A percentile compares a stretch with the other conserved stretches of the same genome.
Conservation (phyloP, 140 eudicot genomes). For the Senecio squalidus region DNA sequence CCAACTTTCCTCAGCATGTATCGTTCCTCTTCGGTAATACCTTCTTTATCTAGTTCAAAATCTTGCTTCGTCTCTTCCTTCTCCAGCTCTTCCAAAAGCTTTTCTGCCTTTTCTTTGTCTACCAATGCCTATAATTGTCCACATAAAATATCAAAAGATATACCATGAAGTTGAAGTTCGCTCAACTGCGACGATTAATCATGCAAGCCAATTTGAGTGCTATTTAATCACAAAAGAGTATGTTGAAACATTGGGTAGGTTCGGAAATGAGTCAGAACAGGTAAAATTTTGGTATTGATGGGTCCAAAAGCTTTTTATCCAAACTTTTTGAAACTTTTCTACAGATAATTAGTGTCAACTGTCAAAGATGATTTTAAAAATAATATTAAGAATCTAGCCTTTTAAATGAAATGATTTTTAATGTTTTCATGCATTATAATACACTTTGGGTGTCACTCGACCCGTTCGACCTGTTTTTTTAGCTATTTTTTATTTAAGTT, state of each 20-base stretch:
- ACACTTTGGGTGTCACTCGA: neutral
- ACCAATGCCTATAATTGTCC: slow-evolving; percentile 54
- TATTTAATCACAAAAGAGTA: too few species aligned
- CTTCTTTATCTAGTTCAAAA: slow-evolving; percentile 68
- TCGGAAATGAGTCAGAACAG: too few species aligned
- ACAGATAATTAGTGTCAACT: neutral
- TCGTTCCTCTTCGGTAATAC: slow-evolving; percentile 94
- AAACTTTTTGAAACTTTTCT: neutral
- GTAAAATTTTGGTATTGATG: too few species aligned
- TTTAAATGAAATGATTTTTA: neutral
- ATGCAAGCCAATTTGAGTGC: too few species aligned
- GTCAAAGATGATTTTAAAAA: too few species aligned
- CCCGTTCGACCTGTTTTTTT: neutral
- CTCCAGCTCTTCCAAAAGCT: slow-evolving; percentile 69
- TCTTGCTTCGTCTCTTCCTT: slow-evolving; percentile 43
- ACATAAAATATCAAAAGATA: slow-evolving; percentile 18
- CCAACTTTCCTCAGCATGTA: slow-evolving; percentile 88
- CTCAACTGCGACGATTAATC: too few species aligned
- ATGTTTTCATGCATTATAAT: neutral
- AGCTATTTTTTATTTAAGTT: too few species aligned
- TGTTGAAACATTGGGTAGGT: too few species aligned
- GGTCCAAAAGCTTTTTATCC: neutral
- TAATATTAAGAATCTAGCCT: too few species aligned
- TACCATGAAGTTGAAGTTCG: too few species aligned
- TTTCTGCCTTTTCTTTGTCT: slow-evolving; percentile 74